A percentile compares a stretch with the other conserved stretches of the same genome.
Evolutionary conservation across 768 basidiomycete genomes (phyloP).

Genomic region (Omphalotus guepiniiformis): DNA sequence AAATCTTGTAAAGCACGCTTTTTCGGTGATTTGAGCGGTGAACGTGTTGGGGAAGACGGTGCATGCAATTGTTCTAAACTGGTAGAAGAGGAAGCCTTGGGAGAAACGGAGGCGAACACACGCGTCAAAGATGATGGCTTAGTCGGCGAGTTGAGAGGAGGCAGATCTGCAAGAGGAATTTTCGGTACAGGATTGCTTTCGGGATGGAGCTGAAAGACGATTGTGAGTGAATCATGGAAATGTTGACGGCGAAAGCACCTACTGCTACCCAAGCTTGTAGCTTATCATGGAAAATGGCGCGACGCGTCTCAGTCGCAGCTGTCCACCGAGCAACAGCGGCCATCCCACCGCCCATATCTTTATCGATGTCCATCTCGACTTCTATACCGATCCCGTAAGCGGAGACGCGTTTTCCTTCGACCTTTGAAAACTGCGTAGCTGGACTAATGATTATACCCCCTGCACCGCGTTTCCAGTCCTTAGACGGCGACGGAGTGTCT

Average conservation of each 20-base stretch:
- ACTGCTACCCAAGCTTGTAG: constrained; percentile 65
- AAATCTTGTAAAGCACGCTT: constrained; percentile 36
- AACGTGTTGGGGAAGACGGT: constrained; percentile 36
- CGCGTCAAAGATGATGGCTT: constrained; percentile 70
- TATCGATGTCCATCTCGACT: constrained; percentile 81
- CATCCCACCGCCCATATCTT: constrained; percentile 79
- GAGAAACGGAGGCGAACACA: constrained; percentile 68
- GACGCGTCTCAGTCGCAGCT: constrained; percentile 57
- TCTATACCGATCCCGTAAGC: constrained; percentile 86
- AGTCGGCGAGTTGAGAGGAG: constrained; percentile 43
- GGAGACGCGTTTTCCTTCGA: constrained; percentile 61
- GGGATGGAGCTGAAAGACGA: constrained; percentile 45
- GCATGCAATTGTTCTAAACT: constrained; percentile 36
- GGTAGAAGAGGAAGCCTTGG: constrained; percentile 48
- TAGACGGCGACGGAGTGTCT: constrained; percentile 32
- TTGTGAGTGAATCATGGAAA: constrained; percentile 1
- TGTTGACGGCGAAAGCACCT: constrained; percentile 15
- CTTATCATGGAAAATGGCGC: constrained; percentile 53
- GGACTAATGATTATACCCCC: constrained; percentile 77
- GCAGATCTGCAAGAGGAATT: constrained; percentile 64
- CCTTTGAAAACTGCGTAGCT: constrained; percentile 68
- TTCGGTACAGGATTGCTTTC: constrained; percentile 41
- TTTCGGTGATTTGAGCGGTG: constrained; percentile 34
- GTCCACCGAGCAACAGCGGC: constrained; percentile 89
- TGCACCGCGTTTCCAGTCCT: constrained; percentile 75